Evolutionary conservation across 345 rosid genomes (phyloP).

Genomic region (Carallia pectinifolia): DNA sequence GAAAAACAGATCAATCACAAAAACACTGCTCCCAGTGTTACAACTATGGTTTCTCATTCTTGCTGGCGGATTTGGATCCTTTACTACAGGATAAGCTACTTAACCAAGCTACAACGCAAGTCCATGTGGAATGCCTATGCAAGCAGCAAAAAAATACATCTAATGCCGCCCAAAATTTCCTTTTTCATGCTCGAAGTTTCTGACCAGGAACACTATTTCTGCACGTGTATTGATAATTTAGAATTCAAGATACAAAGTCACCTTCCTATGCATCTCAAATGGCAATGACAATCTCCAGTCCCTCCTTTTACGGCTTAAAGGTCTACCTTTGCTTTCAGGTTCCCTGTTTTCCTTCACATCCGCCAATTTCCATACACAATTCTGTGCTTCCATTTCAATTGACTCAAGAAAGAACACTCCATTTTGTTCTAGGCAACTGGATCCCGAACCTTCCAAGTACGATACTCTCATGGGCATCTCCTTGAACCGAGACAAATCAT

Average conservation of each 20-base stretch:
- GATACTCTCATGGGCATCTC: slow-evolving; percentile 72
- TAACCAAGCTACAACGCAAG: background rate
- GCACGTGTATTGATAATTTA: slow-evolving; percentile 8
- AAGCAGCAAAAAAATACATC: background rate
- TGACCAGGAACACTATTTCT: background rate
- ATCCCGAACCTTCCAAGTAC: slow-evolving; percentile 46
- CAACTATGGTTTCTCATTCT: too few species aligned
- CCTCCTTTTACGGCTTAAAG: slow-evolving; percentile 65
- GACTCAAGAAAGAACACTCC: slow-evolving; percentile 66
- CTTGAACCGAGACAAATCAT: slow-evolving; percentile 62
- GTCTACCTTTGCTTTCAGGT: slow-evolving; percentile 74
- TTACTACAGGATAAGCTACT: background rate
- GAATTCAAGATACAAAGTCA: slow-evolving; percentile 57
- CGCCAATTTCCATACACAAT: slow-evolving; percentile 80
- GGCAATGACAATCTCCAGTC: slow-evolving; percentile 72
- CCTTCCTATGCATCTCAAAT: slow-evolving; percentile 47
- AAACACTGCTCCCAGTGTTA: too few species aligned
- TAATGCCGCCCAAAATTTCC: background rate
- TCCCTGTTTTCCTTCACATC: slow-evolving; percentile 82
- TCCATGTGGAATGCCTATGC: background rate
- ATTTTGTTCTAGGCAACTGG: slow-evolving; percentile 37
- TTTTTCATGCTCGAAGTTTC: background rate
- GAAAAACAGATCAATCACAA: too few species aligned
- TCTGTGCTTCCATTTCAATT: slow-evolving; percentile 50
- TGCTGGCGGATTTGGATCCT: too few species aligned